Base-by-base conservation (phyloP, 1,284 basidiomycete species). In the Austroboletus niveus region DNA sequence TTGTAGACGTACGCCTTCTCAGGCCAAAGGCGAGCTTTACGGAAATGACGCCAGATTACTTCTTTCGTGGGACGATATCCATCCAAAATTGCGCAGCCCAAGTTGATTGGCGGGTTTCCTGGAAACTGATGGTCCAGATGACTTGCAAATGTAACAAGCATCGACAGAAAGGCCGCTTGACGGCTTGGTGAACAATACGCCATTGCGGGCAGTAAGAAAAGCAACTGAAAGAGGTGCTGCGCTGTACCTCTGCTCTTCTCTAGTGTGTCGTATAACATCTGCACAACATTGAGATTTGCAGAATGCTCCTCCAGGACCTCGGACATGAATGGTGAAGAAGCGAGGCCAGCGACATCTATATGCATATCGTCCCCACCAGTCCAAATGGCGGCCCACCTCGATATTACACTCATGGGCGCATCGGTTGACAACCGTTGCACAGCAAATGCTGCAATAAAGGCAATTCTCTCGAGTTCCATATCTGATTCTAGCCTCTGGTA, bases 381-480 rank as follows among this genome's bases (percentile, higher is more conserved):
- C 45, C 45, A 40, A 2, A 40, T 10, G 1, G 38, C 17, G 3
- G 17, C 29, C 45, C 45, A 46, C 7, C 20, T 8, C 7, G 5
- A 15, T 39, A 38, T 46, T 7, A 35, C 3, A 10, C 20, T 7
- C 17, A 38, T 46, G 5, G 29, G 35, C 5, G 5, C 10, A 27
- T n/a, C 38, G 14, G n/a, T 38, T 14, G 35, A 38, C 34, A 34
- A 45, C 2, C 22, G 29, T 22, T 27, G n/a, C 12, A 49, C 32
- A 38, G 35, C 35, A 11, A 34, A 38, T 3, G 27, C 41, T 14
- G 32, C 36, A 15, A 27, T 54, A 45, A 24, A 58, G 32, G n/a
- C 40, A 24, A 27, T 8, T 10, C 20, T 11, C 36, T 59, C 54
- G n/a, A 46, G 45, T 2, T 46, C 45, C 17, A 38, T 20, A 17